These are phyloP conservation scores for Beauveria pseudobassiana DNA, from an alignment of 2,329 filamentous ascomycete genomes.

Conservation along the genomic window DNA sequence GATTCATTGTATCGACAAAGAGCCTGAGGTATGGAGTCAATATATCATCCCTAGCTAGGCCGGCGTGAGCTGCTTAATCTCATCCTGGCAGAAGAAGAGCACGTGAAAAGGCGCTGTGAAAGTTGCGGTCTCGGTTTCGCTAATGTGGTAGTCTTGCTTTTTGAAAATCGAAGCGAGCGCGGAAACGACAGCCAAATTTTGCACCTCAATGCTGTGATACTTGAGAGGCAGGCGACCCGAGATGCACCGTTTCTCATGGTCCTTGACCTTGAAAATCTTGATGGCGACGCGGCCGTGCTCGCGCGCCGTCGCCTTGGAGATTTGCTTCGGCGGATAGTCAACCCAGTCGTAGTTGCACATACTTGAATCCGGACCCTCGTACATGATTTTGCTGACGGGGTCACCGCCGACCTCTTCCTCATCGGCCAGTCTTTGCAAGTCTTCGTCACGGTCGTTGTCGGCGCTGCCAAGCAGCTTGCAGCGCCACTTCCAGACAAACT, in stretches of 20 bases:
- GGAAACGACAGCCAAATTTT: slow-evolving; percentile 33
- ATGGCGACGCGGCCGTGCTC: slow-evolving; percentile 34
- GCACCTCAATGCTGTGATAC: slow-evolving; percentile 33
- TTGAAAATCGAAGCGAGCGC: slow-evolving; percentile 36
- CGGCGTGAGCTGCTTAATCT: slow-evolving; percentile 27
- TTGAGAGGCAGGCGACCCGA: slow-evolving; percentile 31
- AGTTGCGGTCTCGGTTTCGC: slow-evolving; percentile 26
- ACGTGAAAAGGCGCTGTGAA: slow-evolving; percentile 34
- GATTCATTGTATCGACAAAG: slow-evolving; percentile 33
- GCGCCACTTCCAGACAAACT: slow-evolving; percentile 24
- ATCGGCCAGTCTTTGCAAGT: slow-evolving; percentile 7
- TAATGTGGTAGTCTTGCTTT: slow-evolving; percentile 32
- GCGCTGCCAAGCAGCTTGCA: slow-evolving; percentile 21
- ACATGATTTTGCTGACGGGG: slow-evolving; percentile 30
- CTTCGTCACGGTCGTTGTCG: slow-evolving; percentile 13
- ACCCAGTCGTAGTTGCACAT: slow-evolving; percentile 27
- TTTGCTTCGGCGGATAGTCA: slow-evolving; percentile 33
- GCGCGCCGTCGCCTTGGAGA: slow-evolving; percentile 29
- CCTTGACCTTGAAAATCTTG: slow-evolving; percentile 39
- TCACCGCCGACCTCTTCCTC: slow-evolving; percentile 21
- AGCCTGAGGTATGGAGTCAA: slow-evolving; percentile 32
- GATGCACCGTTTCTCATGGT: slow-evolving; percentile 32
- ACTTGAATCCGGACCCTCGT: slow-evolving; percentile 26
- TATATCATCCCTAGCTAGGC: slow-evolving; percentile 18
- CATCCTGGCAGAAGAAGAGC: slow-evolving; percentile 38